A percentile compares a stretch with the other conserved stretches of the same genome.
Evolutionary conservation across 768 basidiomycete species (phyloP).

Genomic region (Calocera viscosa): DNA sequence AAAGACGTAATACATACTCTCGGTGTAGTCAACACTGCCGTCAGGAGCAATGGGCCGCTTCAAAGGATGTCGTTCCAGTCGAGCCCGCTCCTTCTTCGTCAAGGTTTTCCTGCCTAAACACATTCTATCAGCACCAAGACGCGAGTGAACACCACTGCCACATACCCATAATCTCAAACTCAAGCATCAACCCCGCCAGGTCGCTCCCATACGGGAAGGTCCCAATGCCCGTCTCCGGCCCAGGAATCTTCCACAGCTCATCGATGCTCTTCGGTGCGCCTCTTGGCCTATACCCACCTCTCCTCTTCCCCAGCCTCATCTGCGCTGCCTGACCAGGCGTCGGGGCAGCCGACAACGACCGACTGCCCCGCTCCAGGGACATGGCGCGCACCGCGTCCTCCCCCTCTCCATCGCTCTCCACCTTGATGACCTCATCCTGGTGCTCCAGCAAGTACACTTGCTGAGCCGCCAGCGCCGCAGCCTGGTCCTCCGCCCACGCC

Average conservation of each 20-base stretch:
- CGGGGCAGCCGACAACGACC: background rate
- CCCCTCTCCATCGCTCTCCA: background rate
- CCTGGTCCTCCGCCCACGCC: background rate
- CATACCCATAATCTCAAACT: conserved; percentile 60
- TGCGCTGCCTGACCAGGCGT: background rate
- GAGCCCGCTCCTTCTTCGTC: conserved; percentile 67
- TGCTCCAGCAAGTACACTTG: background rate
- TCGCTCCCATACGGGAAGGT: conserved; percentile 58
- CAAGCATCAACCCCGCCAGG: conserved; percentile 60
- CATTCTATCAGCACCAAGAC: background rate
- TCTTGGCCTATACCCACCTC: background rate
- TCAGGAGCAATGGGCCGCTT: conserved; percentile 59
- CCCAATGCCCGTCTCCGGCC: conserved; percentile 62
- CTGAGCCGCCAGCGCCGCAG: background rate
- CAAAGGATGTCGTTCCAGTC: conserved; percentile 49
- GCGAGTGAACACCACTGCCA: background rate
- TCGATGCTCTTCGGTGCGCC: conserved; percentile 32
- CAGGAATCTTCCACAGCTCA: conserved; percentile 58
- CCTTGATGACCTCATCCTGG: conserved; percentile 2
- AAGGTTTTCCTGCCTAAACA: conserved; percentile 37
- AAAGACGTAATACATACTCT: conserved; percentile 11
- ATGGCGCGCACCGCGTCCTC: background rate
- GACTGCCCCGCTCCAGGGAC: background rate
- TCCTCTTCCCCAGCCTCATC: background rate
- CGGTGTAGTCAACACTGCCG: conserved; percentile 50